phyloP scores from a whole-genome alignment of 495 filamentous ascomycete species.

The Astrothelium macrocarpum region DNA sequence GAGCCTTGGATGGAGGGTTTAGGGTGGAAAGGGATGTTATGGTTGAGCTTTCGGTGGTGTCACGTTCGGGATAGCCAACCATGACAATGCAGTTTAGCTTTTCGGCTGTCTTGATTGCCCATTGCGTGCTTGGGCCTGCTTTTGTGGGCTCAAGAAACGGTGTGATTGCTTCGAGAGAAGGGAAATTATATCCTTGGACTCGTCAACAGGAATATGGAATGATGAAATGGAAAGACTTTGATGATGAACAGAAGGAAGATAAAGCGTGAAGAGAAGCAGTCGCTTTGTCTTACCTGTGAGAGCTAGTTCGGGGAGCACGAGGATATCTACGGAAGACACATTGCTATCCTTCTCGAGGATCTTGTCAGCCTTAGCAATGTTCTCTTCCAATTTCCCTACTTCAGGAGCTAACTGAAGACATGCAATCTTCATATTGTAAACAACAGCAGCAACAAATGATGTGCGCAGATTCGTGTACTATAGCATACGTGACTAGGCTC shows the following conservation, averaged over 20 bases:
- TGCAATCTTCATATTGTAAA: slow-evolving; percentile 57
- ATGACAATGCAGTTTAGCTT: slow-evolving; percentile 71
- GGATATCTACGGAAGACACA: slow-evolving; percentile 48
- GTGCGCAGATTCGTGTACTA: too few relatives aligned
- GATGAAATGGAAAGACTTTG: background rate
- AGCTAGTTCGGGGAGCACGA: slow-evolving; percentile 81
- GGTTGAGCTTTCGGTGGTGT: slow-evolving; percentile 11
- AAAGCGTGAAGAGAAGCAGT: slow-evolving; percentile 4
- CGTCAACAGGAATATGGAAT: slow-evolving; percentile 4
- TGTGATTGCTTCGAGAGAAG: slow-evolving; percentile 61
- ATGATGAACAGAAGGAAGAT: slow-evolving; percentile 3
- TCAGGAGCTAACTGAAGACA: slow-evolving; percentile 70
- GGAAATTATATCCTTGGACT: slow-evolving; percentile 76
- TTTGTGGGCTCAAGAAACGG: slow-evolving; percentile 74
- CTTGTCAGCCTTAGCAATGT: slow-evolving; percentile 63
- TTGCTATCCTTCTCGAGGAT: slow-evolving; percentile 51
- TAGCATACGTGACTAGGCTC: too few relatives aligned
- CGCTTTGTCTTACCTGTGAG: slow-evolving; percentile 72
- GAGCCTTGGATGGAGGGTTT: slow-evolving; percentile 21
- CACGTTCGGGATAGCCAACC: slow-evolving; percentile 76
- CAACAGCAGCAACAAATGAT: too few relatives aligned
- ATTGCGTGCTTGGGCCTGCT: slow-evolving; percentile 62
- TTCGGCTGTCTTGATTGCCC: slow-evolving; percentile 67
- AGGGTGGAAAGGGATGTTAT: slow-evolving; percentile 25
- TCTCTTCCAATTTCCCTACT: slow-evolving; percentile 66